Percentiles rank a stretch among this genome's conserved stretches.
These are phyloP conservation scores for Aureobasidium sp. DNA, from an alignment of 2,329 filamentous ascomycete genomes.

Conservation along the genomic window DNA sequence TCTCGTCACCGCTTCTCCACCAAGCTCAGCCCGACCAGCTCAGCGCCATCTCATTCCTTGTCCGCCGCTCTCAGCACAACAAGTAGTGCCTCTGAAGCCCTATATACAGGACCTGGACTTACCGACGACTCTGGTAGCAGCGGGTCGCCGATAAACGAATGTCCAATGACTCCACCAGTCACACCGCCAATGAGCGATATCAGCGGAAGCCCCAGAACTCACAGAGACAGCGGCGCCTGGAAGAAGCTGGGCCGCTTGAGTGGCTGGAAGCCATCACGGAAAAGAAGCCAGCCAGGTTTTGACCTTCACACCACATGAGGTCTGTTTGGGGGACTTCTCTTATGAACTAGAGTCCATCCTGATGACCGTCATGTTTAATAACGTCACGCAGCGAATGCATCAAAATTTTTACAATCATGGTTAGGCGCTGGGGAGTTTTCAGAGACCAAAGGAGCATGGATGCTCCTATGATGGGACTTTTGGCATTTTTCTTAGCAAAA, in stretches of 20 bases:
- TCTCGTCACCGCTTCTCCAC: slow-evolving; percentile 28
- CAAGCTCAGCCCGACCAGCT: slow-evolving; percentile 28
- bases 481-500: slow-evolving; percentile 9
- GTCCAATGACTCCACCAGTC: slow-evolving; percentile 67
- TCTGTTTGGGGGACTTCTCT: slow-evolving; percentile 5
- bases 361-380: slow-evolving; percentile 7
- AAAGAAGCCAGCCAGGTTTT: slow-evolving; percentile 25
- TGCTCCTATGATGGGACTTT: not conserved
- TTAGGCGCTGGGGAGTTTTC: slow-evolving; percentile 13
- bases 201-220: slow-evolving; percentile 16
- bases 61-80: slow-evolving; percentile 5
- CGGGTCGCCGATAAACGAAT: slow-evolving; percentile 41
- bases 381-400: slow-evolving; percentile 15
- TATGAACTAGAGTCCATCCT: slow-evolving; percentile 5
- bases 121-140: slow-evolving; percentile 60
- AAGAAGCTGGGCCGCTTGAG: slow-evolving; percentile 32
- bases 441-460: not conserved
- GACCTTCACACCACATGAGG: slow-evolving; percentile 10
- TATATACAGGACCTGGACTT: slow-evolving; percentile 39
- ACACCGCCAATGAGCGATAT: slow-evolving; percentile 52
- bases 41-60: slow-evolving; percentile 21
- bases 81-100: slow-evolving; percentile 21
- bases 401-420: slow-evolving; percentile 11
- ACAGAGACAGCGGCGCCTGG: slow-evolving; percentile 32
- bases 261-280: slow-evolving; percentile 29